Evolutionary conservation across 768 basidiomycete species (phyloP).

Genomic region (Plicaturopsis crispa): DNA sequence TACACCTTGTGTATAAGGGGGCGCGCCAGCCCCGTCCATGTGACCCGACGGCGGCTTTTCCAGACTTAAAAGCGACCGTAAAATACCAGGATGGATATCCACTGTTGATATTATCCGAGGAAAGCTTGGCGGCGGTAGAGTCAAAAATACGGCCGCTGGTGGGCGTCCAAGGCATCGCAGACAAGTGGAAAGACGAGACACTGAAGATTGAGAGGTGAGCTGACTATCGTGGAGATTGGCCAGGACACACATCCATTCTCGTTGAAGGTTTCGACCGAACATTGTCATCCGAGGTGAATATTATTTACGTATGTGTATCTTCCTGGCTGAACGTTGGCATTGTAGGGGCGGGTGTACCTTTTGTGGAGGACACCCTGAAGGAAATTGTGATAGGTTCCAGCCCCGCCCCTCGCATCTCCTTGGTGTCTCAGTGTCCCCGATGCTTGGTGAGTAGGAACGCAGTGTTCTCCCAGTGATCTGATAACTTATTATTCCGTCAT

Average conservation of each 20-base stretch:
- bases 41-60: slow-evolving; percentile 44
- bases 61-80: slow-evolving; percentile 46
- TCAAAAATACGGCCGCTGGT: slow-evolving; percentile 37
- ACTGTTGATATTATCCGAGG: slow-evolving; percentile 57
- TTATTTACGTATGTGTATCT: no score
- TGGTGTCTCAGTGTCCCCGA: slow-evolving; percentile 65
- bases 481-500: slow-evolving; percentile 5
- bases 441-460: slow-evolving; percentile 51
- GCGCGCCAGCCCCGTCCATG: slow-evolving; percentile 39
- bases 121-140: slow-evolving; percentile 50
- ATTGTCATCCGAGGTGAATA: slow-evolving; percentile 64
- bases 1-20: slow-evolving; percentile 65
- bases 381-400: slow-evolving; percentile 46
- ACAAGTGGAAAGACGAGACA: slow-evolving; percentile 43
- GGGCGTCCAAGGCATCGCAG: slow-evolving; percentile 38
- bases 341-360: no score
- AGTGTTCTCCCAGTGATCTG: slow-evolving; percentile 4
- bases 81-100: slow-evolving; percentile 71
- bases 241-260: no score
- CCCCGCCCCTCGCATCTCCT: slow-evolving; percentile 32
- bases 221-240: no score
- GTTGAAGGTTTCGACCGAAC: slow-evolving; percentile 79
- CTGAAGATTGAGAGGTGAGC: slow-evolving; percentile 54
- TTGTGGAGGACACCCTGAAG: slow-evolving; percentile 65
- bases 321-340: no score